These are phyloP conservation scores for Aspergillus bridgeri DNA, from an alignment of 495 filamentous ascomycete species.

Conservation along the genomic window DNA sequence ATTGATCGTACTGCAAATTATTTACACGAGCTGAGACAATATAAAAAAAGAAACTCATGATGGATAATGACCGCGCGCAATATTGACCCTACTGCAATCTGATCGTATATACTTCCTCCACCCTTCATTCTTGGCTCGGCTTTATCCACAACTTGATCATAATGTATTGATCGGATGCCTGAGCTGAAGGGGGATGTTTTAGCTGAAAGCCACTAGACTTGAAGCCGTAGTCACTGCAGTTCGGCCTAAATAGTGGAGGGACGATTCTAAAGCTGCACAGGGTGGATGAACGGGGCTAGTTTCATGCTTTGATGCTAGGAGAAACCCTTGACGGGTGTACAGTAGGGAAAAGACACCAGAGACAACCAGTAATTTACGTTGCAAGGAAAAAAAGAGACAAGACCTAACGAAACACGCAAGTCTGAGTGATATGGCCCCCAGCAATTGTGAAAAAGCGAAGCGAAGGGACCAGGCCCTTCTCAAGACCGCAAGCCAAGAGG, in stretches of 20 bases:
- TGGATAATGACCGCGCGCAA: constrained; percentile 23
- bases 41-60: constrained; percentile 23
- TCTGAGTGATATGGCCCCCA: no score
- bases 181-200: background rate
- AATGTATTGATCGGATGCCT: background rate
- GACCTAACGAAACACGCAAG: no score
- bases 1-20: constrained; percentile 16
- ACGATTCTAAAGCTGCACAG: no score
- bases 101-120: background rate
- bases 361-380: no score
- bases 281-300: no score
- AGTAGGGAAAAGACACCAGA: background rate
- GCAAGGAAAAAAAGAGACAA: no score
- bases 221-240: background rate
- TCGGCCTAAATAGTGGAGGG: no score
- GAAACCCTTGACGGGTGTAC: no score
- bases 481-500: background rate
- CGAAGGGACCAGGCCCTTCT: background rate
- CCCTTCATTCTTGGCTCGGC: background rate
- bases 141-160: background rate
- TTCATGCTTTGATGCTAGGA: no score
- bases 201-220: background rate
- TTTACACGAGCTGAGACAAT: constrained; percentile 23
- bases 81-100: background rate
- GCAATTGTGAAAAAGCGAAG: background rate